Percentiles rank a stretch among this genome's conserved stretches.
These are phyloP conservation scores for Agrocybe chaxingu DNA, from an alignment of 768 basidiomycete species.

Conservation along the genomic window DNA sequence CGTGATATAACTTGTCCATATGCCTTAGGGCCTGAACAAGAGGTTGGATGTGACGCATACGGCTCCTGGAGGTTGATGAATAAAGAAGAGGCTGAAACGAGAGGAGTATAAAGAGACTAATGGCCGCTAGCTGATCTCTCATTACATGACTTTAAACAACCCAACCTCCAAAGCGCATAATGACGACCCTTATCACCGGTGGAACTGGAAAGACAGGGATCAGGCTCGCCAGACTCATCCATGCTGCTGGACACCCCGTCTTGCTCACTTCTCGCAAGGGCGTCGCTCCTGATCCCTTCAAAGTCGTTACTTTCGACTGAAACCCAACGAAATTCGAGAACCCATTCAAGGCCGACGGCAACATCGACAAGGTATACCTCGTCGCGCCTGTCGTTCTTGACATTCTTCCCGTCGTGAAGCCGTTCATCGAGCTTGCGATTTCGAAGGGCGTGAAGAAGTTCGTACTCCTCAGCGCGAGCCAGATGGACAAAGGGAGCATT, in stretches of 20 bases:
- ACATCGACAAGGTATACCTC: constrained; percentile 21
- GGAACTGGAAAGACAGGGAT: constrained; percentile 29
- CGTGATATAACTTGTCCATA: no score
- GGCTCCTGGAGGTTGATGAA: no score
- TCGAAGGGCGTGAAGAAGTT: constrained; percentile 27
- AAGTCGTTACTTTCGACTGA: constrained; percentile 29
- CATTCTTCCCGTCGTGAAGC: constrained; percentile 14
- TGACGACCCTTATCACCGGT: constrained; percentile 31
- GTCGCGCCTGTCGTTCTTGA: constrained; percentile 14
- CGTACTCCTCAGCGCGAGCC: constrained; percentile 23
- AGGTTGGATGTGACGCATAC: no score
- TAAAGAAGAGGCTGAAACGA: no score
- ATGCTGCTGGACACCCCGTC: constrained; percentile 16
- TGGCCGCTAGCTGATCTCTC: no score
- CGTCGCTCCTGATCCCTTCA: constrained; percentile 22
- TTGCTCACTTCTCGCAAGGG: constrained; percentile 25
- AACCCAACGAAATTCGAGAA: constrained; percentile 25
- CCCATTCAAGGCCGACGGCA: constrained; percentile 22
- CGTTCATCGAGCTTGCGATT: constrained; percentile 27
- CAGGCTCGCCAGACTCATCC: constrained; percentile 20
- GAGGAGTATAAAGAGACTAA: no score
- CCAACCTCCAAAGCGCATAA: constrained; percentile 1
- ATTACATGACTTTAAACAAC: no score
- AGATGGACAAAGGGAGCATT: constrained; percentile 2
- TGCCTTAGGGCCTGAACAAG: no score